A percentile compares a stretch with the other conserved stretches of the same genome.
These are phyloP conservation scores for Cystofilobasidium ferigula DNA, from an alignment of 768 basidiomycete species.

Conservation along the genomic window DNA sequence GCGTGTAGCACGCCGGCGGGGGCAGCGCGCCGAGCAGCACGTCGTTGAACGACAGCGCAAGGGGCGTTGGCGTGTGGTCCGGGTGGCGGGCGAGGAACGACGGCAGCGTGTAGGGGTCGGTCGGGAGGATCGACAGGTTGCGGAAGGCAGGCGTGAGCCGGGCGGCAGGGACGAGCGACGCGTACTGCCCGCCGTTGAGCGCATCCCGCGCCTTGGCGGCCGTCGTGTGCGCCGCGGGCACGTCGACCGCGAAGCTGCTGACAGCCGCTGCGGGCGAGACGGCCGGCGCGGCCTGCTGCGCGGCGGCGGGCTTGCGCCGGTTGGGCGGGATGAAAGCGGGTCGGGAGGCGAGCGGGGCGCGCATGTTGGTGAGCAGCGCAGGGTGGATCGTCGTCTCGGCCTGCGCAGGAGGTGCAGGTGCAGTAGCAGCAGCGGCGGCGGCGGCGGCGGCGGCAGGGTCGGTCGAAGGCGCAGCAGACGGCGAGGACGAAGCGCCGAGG, in stretches of 20 bases:
- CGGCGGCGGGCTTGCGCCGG: conserved; percentile 22
- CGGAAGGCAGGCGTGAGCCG: conserved; percentile 2
- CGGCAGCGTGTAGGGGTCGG: conserved; percentile 30
- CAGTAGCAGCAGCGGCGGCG: conserved; percentile 2
- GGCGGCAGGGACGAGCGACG: conserved; percentile 37
- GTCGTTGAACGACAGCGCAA: conserved; percentile 52
- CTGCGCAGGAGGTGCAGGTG: background rate
- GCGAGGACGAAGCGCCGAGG: conserved; percentile 24
- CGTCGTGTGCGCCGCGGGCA: conserved; percentile 38
- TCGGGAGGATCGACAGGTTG: conserved; percentile 16
- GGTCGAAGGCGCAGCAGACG: background rate
- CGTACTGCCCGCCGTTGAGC: conserved; percentile 24
- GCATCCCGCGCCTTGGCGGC: conserved; percentile 43
- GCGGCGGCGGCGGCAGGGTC: conserved; percentile 17
- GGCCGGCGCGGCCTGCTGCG: conserved; percentile 1
- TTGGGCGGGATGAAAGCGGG: conserved; percentile 39
- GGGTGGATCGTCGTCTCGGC: conserved; percentile 23
- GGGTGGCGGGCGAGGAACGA: background rate
- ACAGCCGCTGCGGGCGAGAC: conserved; percentile 25
- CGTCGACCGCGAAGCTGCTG: conserved; percentile 30
- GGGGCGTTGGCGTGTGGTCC: background rate
- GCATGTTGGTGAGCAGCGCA: conserved; percentile 28
- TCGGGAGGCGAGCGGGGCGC: conserved; percentile 30
- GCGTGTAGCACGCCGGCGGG: conserved; percentile 26
- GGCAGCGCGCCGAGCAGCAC: conserved; percentile 53